Conservation (phyloP, 805 yeast genomes). For the Spathaspora boniae region DNA sequence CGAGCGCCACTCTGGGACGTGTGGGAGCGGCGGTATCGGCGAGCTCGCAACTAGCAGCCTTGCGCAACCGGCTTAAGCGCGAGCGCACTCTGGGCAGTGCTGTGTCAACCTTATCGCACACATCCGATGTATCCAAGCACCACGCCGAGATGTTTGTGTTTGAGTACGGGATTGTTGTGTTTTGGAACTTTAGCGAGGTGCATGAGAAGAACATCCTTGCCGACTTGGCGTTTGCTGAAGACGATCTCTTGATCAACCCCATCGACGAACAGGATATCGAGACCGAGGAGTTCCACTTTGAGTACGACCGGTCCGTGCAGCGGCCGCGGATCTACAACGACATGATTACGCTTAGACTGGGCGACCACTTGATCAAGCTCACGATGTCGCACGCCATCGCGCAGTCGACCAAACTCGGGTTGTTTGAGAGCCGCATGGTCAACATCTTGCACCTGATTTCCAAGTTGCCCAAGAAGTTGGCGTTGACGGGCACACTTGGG, state of each 20-base stretch:
- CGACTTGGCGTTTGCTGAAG: constrained; percentile 72
- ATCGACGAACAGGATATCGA: constrained; percentile 87
- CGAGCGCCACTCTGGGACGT: too few relatives aligned
- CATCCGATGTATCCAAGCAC: constrained; percentile 49
- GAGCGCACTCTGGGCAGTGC: too few relatives aligned
- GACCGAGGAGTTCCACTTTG: constrained; percentile 81
- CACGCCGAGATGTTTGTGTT: constrained; percentile 85
- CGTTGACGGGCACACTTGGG: constrained; percentile 85
- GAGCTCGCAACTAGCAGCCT: not conserved
- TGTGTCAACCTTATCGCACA: constrained; percentile 1
- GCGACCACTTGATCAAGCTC: constrained; percentile 87
- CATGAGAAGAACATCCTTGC: constrained; percentile 94
- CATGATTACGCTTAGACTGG: constrained; percentile 84
- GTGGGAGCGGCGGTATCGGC: too few relatives aligned
- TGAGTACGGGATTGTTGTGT: constrained; percentile 93
- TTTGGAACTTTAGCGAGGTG: constrained; percentile 91
- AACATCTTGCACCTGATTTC: constrained; percentile 78
- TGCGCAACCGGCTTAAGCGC: not conserved
- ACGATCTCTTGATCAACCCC: constrained; percentile 62
- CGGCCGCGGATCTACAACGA: constrained; percentile 85
- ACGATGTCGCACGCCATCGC: constrained; percentile 97
- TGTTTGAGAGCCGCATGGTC: constrained; percentile 90
- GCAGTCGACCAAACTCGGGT: constrained; percentile 86
- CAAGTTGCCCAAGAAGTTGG: constrained; percentile 84
- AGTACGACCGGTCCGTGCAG: constrained; percentile 59